phyloP scores from a whole-genome alignment of 768 basidiomycete species.

The Panus rudis region DNA sequence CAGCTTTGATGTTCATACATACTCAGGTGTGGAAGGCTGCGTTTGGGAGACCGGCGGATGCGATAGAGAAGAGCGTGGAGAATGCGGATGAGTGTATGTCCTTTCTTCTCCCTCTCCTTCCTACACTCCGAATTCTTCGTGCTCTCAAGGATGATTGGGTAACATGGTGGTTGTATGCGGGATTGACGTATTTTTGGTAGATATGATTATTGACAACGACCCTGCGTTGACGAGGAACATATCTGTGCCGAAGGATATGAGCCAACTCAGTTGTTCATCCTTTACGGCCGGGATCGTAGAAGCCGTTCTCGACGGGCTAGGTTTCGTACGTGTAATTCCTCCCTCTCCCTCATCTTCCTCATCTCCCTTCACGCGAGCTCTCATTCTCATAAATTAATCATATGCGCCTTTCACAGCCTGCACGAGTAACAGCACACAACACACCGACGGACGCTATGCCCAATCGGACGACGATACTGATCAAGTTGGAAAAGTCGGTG shows the following conservation, averaged over 20 bases:
- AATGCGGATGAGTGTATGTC: conserved; percentile 89
- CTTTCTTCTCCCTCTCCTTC: neutral
- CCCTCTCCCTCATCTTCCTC: conserved; percentile 7
- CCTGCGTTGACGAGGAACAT: conserved; percentile 88
- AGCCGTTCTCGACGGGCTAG: conserved; percentile 89
- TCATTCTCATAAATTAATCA: neutral
- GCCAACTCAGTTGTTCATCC: conserved; percentile 91
- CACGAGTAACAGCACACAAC: conserved; percentile 92
- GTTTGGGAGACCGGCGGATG: conserved; percentile 91
- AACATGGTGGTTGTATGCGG: too few species aligned
- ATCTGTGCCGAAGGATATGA: conserved; percentile 92
- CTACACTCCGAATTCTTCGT: neutral
- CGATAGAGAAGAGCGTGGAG: conserved; percentile 92
- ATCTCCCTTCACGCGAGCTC: neutral
- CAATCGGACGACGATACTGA: conserved; percentile 88
- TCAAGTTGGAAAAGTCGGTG: conserved; percentile 91
- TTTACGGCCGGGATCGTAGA: conserved; percentile 97
- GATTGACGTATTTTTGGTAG: too few species aligned
- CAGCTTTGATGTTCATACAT: conserved; percentile 89
- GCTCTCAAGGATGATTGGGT: neutral
- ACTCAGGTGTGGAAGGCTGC: conserved; percentile 93
- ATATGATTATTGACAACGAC: conserved; percentile 98
- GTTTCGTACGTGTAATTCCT: conserved; percentile 65
- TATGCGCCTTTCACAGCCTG: conserved; percentile 52
- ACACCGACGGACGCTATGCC: conserved; percentile 80